A percentile compares a stretch with the other conserved stretches of the same genome.
Evolutionary conservation across 192 early-diverging fungal species (phyloP).

Genomic region (Backusella macrospora): DNA sequence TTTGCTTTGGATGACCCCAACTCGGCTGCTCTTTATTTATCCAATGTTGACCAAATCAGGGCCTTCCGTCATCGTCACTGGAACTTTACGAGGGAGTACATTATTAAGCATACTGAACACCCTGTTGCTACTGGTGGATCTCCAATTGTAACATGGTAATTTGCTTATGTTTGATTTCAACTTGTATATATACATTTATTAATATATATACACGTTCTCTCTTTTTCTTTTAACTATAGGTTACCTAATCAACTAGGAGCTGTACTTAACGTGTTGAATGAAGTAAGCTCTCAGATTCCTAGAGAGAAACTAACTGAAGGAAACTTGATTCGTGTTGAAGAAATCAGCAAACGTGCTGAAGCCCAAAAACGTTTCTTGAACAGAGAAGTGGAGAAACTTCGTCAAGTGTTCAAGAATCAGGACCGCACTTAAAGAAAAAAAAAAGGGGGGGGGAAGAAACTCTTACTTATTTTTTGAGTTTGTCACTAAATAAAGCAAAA

Average conservation of each 20-base stretch:
- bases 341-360: slow-evolving; percentile 56
- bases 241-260: slow-evolving; percentile 72
- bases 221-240: slow-evolving; percentile 55
- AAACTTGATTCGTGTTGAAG: slow-evolving; percentile 64
- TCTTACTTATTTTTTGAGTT: background rate
- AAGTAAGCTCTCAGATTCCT: slow-evolving; percentile 59
- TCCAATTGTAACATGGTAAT: slow-evolving; percentile 63
- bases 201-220: slow-evolving; percentile 42
- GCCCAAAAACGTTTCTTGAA: slow-evolving; percentile 67
- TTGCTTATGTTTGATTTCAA: background rate
- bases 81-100: slow-evolving; percentile 87
- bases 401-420: slow-evolving; percentile 37
- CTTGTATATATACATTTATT: background rate
- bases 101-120: slow-evolving; percentile 74
- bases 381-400: slow-evolving; percentile 64
- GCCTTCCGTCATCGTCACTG: slow-evolving; percentile 88
- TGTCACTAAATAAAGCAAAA: background rate
- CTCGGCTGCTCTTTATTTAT: slow-evolving; percentile 73
- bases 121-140: slow-evolving; percentile 77
- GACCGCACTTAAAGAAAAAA: slow-evolving; percentile 27
- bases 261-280: slow-evolving; percentile 63
- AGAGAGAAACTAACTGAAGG: slow-evolving; percentile 55
- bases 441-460: background rate
- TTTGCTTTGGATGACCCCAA: slow-evolving; percentile 66
- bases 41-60: slow-evolving; percentile 80